These are phyloP conservation scores for Blastocystis sp. DNA, from an alignment of 352 stramenopile genomes.

Conservation along the genomic window DNA sequence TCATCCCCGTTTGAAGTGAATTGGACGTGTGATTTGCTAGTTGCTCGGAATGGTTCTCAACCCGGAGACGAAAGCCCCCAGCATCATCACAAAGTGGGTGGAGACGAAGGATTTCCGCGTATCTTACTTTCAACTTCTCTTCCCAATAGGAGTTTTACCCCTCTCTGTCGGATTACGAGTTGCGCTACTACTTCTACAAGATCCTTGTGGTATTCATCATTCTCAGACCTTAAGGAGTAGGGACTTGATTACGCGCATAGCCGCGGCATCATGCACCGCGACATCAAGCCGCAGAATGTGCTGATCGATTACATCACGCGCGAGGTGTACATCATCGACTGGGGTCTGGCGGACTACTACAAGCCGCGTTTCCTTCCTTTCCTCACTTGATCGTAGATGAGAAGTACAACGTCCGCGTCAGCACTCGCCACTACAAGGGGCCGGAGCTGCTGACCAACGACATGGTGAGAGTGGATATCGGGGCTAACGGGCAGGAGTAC, in stretches of 20 bases:
- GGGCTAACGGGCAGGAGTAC: conserved; percentile 88
- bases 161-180: conserved; percentile 90
- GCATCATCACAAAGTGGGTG: conserved; percentile 95
- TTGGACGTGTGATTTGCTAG: conserved; percentile 74
- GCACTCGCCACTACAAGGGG: conserved; percentile 97
- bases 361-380: conserved; percentile 77
- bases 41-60: conserved; percentile 95
- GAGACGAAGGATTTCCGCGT: conserved; percentile 95
- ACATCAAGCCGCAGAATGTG: conserved; percentile 99
- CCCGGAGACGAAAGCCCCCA: conserved; percentile 95
- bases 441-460: conserved; percentile 94
- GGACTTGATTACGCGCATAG: conserved; percentile 97
- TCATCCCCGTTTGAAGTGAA: conserved; percentile 77
- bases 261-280: conserved; percentile 98
- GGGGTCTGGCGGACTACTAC: conserved; percentile 98
- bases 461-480: background rate
- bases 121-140: background rate
- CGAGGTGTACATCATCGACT: conserved; percentile 96
- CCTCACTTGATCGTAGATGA: conserved; percentile 33
- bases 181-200: conserved; percentile 98
- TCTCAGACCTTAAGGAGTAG: conserved; percentile 74
- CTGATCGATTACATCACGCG: conserved; percentile 99
- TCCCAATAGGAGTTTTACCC: conserved; percentile 79
- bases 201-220: conserved; percentile 47
- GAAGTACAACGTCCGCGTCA: conserved; percentile 95